Percentiles rank a stretch among this genome's conserved stretches.
These are phyloP conservation scores for Extremus antarcticus DNA, from an alignment of 495 filamentous ascomycete species.

Conservation along the genomic window DNA sequence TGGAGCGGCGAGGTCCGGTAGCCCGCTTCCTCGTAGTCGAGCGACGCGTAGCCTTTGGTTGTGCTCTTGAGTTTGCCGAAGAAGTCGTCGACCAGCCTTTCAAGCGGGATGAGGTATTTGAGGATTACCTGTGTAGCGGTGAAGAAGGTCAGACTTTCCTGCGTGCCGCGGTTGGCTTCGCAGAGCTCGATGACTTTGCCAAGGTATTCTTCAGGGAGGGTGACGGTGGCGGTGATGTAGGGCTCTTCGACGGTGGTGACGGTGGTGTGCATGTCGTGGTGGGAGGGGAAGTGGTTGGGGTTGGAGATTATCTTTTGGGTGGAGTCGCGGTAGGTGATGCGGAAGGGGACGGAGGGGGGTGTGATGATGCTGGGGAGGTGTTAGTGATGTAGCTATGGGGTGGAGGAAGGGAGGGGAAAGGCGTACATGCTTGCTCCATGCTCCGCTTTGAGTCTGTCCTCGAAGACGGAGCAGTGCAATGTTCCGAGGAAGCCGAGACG, in stretches of 20 bases:
- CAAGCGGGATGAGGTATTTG: conserved; percentile 79
- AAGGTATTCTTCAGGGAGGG: conserved; percentile 84
- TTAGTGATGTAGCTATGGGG: no score
- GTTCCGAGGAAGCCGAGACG: conserved; percentile 91
- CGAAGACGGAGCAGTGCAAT: conserved; percentile 93
- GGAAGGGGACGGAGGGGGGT: conserved; percentile 86
- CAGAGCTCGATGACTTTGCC: conserved; percentile 93
- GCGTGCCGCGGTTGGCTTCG: conserved; percentile 76
- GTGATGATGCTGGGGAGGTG: conserved; percentile 84
- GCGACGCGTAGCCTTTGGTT: conserved; percentile 70
- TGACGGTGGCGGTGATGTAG: conserved; percentile 75
- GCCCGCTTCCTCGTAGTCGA: conserved; percentile 92
- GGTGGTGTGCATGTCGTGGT: conserved; percentile 47
- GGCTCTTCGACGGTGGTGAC: conserved; percentile 70
- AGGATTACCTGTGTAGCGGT: conserved; percentile 90
- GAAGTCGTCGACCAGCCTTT: conserved; percentile 88
- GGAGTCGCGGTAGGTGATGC: conserved; percentile 65
- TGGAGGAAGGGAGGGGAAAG: neutral
- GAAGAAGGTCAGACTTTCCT: conserved; percentile 80
- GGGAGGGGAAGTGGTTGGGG: conserved; percentile 74
- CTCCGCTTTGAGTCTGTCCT: conserved; percentile 90
- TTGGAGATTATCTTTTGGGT: conserved; percentile 66
- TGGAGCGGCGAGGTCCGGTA: conserved; percentile 71
- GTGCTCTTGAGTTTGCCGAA: conserved; percentile 92
- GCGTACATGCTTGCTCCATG: conserved; percentile 69